phyloP scores from a whole-genome alignment of 805 yeast genomes.

The Candida multigemmis region DNA sequence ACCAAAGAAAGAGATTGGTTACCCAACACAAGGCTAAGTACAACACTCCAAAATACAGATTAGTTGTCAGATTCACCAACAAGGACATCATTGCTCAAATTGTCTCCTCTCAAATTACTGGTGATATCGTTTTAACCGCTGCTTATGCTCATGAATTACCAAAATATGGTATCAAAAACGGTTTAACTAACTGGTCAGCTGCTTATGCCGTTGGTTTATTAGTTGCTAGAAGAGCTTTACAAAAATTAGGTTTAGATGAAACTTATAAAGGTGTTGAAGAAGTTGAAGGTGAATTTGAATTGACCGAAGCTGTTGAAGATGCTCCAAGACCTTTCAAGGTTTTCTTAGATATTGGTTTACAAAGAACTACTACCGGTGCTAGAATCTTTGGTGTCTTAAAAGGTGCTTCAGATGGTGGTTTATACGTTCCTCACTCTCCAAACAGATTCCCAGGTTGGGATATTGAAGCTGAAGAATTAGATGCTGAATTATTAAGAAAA shows the following conservation, averaged over 20 bases:
- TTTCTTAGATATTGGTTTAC: constrained; percentile 97
- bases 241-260: constrained; percentile 97
- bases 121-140: constrained; percentile 92
- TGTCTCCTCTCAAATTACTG: constrained; percentile 92
- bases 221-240: constrained; percentile 97
- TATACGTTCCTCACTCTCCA: constrained; percentile 97
- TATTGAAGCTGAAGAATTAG: constrained; percentile 96
- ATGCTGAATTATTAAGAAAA: constrained; percentile 93
- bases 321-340: constrained; percentile 99
- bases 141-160: constrained; percentile 99
- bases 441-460: constrained; percentile 99
- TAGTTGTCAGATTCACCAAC: constrained; percentile 99
- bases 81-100: constrained; percentile 98
- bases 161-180: constrained; percentile 93
- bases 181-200: constrained; percentile 99
- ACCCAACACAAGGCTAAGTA: constrained; percentile 99
- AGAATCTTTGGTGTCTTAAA: constrained; percentile 98
- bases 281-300: constrained; percentile 97
- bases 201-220: constrained; percentile 98
- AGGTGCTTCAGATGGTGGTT: constrained; percentile 99
- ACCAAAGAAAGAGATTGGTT: constrained; percentile 99
- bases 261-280: constrained; percentile 98
- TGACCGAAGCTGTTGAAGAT: constrained; percentile 98
- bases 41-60: constrained; percentile 99
- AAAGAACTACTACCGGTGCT: constrained; percentile 99